Percentiles rank a stretch among this genome's conserved stretches.
phyloP scores from a whole-genome alignment of 2,329 filamentous ascomycete genomes.

The Pochonia chlamydosporia region DNA sequence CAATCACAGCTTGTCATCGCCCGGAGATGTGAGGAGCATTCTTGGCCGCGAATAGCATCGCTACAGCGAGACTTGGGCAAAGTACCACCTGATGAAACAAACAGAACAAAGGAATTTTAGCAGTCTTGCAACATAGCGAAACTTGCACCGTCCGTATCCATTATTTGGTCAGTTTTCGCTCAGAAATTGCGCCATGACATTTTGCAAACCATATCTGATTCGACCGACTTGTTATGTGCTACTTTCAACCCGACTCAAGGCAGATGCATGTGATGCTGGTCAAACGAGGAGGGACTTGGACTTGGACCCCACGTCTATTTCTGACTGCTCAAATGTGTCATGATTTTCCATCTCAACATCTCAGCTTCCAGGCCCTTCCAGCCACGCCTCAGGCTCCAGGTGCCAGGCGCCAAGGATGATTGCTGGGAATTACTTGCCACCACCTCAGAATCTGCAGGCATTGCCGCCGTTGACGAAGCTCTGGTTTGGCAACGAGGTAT shows the following conservation, averaged over 20 bases:
- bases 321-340: neutral
- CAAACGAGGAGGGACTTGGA: neutral
- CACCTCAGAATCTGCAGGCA: neutral
- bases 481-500: neutral
- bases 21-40: constrained; percentile 1
- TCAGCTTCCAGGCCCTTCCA: neutral
- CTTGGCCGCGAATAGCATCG: constrained; percentile 10
- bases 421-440: neutral
- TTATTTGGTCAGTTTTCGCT: neutral
- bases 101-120: neutral
- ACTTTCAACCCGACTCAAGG: neutral
- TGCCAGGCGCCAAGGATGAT: neutral
- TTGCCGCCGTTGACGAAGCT: neutral
- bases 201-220: too few species aligned
- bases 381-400: neutral
- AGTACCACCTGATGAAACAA: neutral
- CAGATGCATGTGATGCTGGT: neutral
- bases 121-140: neutral
- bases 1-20: neutral
- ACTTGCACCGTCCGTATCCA: neutral
- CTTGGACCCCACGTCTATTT: neutral
- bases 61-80: neutral
- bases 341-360: neutral
- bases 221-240: neutral
- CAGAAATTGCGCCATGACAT: neutral